Conservation (phyloP, 176 grass and related monocot species). For the Hordeum marinum region DNA sequence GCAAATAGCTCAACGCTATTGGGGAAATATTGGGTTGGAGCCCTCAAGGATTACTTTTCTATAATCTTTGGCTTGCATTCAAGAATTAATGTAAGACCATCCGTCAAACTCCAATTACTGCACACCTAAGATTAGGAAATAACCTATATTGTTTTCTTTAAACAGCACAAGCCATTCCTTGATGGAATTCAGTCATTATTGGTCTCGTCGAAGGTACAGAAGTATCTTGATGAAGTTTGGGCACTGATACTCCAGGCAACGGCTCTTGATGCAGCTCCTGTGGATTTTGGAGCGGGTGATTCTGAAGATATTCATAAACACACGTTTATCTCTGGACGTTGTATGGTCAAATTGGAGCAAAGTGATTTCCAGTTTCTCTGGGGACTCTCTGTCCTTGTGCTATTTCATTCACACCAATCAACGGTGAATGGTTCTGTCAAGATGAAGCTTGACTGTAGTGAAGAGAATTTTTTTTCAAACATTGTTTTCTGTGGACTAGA, state of each 20-base stretch:
- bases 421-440: conserved; percentile 31
- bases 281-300: conserved; percentile 43
- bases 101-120: conserved; percentile 18
- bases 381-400: conserved; percentile 66
- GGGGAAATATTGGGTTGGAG: conserved; percentile 83
- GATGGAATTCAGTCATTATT: conserved; percentile 88
- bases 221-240: conserved; percentile 84
- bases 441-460: conserved; percentile 26
- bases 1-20: conserved; percentile 67
- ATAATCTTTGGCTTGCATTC: conserved; percentile 77
- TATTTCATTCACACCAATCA: conserved; percentile 52
- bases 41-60: conserved; percentile 79
- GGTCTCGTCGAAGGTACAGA: conserved; percentile 79
- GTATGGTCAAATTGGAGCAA: conserved; percentile 71
- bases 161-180: conserved; percentile 92
- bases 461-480: conserved; percentile 31
- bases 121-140: not conserved
- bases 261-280: conserved; percentile 65
- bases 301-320: conserved; percentile 34
- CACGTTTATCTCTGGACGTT: conserved; percentile 67
- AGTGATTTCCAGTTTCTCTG: conserved; percentile 83
- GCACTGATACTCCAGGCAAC: conserved; percentile 79
- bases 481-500: conserved; percentile 40
- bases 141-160: conserved; percentile 22
- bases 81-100: conserved; percentile 65